Percentiles rank a stretch among this genome's conserved stretches.
phyloP scores from a whole-genome alignment of 2,329 filamentous ascomycete species.

The Ascochyta lentis region DNA sequence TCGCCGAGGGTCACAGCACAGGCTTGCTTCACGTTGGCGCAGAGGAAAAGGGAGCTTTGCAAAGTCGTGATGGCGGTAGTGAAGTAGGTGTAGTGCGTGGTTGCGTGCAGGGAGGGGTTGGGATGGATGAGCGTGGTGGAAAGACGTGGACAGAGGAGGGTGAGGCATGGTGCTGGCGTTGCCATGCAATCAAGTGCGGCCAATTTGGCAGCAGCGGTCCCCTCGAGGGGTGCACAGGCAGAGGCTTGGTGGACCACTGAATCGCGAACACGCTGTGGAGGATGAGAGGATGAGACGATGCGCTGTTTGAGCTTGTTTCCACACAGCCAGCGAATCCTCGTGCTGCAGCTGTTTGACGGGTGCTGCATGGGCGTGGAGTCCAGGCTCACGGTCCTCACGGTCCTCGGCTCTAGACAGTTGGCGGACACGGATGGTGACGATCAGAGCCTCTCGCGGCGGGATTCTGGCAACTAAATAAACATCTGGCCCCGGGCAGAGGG shows the following conservation, averaged over 20 bases:
- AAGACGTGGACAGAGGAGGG: background rate
- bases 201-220: background rate
- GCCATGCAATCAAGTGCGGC: background rate
- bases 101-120: background rate
- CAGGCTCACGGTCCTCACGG: slow-evolving; percentile 2
- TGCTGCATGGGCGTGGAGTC: slow-evolving; percentile 1
- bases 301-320: slow-evolving; percentile 21
- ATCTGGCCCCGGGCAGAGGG: slow-evolving; percentile 2
- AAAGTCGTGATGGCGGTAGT: too few species aligned
- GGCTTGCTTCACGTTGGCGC: slow-evolving; percentile 1
- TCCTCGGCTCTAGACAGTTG: slow-evolving; percentile 10
- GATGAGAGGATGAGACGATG: slow-evolving; percentile 17
- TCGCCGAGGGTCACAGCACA: background rate
- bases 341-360: background rate
- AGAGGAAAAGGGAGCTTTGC: background rate
- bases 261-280: slow-evolving; percentile 4
- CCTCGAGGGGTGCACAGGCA: background rate
- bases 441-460: slow-evolving; percentile 10
- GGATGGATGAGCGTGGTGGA: background rate
- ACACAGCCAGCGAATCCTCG: slow-evolving; percentile 5
- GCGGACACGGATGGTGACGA: slow-evolving; percentile 9
- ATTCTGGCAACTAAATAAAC: slow-evolving; percentile 14
- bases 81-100: background rate
- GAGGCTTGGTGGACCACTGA: slow-evolving; percentile 3
- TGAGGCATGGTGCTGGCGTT: background rate